These are phyloP conservation scores for Termitomyces sp. DNA, from an alignment of 768 basidiomycete species.

Conservation along the genomic window DNA sequence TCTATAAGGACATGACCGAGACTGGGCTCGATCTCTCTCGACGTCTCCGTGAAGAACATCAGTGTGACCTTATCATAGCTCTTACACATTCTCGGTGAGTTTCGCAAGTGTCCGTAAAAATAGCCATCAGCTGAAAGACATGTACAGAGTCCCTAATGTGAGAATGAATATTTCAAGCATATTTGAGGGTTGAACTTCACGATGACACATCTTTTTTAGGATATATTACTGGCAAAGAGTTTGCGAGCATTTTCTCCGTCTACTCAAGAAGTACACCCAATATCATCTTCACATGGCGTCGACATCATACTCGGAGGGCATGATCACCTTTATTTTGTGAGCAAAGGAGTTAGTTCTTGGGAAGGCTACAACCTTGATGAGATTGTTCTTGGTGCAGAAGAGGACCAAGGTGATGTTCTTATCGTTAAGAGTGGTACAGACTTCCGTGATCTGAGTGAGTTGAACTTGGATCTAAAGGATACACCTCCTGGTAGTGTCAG, in stretches of 20 bases:
- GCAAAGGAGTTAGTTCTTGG: slow-evolving; percentile 65
- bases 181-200: neutral
- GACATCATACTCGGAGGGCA: slow-evolving; percentile 88
- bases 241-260: slow-evolving; percentile 56
- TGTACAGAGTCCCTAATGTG: slow-evolving; percentile 45
- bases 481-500: slow-evolving; percentile 63
- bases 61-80: slow-evolving; percentile 81
- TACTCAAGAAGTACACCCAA: slow-evolving; percentile 37
- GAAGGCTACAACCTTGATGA: slow-evolving; percentile 54
- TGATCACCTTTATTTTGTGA: slow-evolving; percentile 79
- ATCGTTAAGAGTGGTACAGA: slow-evolving; percentile 87
- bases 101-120: neutral
- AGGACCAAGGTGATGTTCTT: slow-evolving; percentile 67
- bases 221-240: slow-evolving; percentile 67
- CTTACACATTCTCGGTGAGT: slow-evolving; percentile 77
- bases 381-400: slow-evolving; percentile 61
- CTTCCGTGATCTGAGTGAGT: slow-evolving; percentile 82
- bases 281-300: slow-evolving; percentile 63
- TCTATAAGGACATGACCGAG: slow-evolving; percentile 71
- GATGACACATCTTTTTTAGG: slow-evolving; percentile 34
- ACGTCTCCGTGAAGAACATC: slow-evolving; percentile 64
- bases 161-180: neutral
- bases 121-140: neutral
- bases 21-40: slow-evolving; percentile 71
- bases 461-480: slow-evolving; percentile 57